Percentiles rank a stretch among this genome's conserved stretches.
Evolutionary conservation across 2,329 filamentous ascomycete genomes (phyloP).

Genomic region (Cercospora sp.): DNA sequence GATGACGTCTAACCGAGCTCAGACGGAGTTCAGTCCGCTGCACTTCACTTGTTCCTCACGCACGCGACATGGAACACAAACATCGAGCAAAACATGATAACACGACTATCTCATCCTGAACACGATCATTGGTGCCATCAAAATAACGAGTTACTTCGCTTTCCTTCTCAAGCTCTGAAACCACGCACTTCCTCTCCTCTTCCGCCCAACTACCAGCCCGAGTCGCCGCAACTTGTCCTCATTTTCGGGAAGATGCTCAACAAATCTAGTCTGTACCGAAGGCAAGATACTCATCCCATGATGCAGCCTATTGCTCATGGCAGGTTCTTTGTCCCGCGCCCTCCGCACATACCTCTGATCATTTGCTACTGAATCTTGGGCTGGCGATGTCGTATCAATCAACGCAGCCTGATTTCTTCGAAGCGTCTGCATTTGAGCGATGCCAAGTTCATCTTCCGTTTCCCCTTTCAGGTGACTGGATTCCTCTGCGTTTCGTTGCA

Average conservation of each 20-base stretch:
- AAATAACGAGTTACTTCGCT: background rate
- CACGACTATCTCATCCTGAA: background rate
- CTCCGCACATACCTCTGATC: background rate
- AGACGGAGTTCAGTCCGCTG: constrained; percentile 9
- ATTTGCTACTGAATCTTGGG: background rate
- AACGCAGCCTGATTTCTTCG: background rate
- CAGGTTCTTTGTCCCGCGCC: background rate
- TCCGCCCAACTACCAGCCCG: constrained; percentile 3
- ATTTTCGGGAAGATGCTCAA: constrained; percentile 19
- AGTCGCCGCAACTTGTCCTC: constrained; percentile 11
- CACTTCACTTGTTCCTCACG: constrained; percentile 5
- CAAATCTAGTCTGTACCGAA: constrained; percentile 2
- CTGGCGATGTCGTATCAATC: background rate
- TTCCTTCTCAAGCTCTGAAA: constrained; percentile 5
- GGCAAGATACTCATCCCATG: background rate
- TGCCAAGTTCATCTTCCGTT: background rate
- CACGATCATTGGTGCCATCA: background rate
- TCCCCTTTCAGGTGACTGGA: background rate
- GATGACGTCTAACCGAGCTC: constrained; percentile 10
- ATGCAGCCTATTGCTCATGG: background rate
- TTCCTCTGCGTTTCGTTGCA: background rate
- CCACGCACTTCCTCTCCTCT: constrained; percentile 2
- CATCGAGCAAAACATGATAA: background rate
- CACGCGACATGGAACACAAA: background rate
- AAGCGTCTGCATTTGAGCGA: background rate